Conservation (phyloP, 2,329 filamentous ascomycete genomes). For the Aspergillus sp. region DNA sequence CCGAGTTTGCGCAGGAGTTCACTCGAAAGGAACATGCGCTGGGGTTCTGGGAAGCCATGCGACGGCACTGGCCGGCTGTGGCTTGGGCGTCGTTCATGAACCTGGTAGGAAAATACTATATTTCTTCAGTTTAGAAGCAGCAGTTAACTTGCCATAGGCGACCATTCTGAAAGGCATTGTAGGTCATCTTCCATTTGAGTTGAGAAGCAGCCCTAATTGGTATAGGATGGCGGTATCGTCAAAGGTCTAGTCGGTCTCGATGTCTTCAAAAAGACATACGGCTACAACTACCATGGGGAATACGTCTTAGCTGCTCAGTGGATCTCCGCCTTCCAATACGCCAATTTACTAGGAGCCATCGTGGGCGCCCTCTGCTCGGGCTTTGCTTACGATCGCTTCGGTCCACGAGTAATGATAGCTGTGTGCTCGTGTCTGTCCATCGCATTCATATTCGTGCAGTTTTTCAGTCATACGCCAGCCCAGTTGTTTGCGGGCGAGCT, state of each 20-base stretch:
- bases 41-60: constrained; percentile 27
- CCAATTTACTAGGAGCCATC: constrained; percentile 29
- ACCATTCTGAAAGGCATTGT: constrained; percentile 5
- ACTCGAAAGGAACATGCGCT: constrained; percentile 27
- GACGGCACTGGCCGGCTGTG: constrained; percentile 29
- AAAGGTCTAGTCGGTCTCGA: constrained; percentile 30
- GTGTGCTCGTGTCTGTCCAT: constrained; percentile 34
- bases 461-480: constrained; percentile 60
- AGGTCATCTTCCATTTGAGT: background rate
- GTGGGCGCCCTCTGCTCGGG: constrained; percentile 29
- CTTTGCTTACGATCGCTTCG: constrained; percentile 31
- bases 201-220: background rate
- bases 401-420: constrained; percentile 28
- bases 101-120: constrained; percentile 14
- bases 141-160: background rate
- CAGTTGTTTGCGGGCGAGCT: constrained; percentile 64
- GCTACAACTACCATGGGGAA: constrained; percentile 27
- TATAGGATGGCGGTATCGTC: constrained; percentile 27
- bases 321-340: constrained; percentile 32
- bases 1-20: constrained; percentile 24
- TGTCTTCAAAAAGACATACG: constrained; percentile 30
- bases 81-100: constrained; percentile 33
- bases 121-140: too few relatives aligned
- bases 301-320: constrained; percentile 30
- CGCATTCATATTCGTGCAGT: constrained; percentile 63